Percentiles rank a stretch among this genome's conserved stretches.
These are phyloP conservation scores for Heterobasidion irregulare DNA, from an alignment of 1,284 basidiomycete species.

Conservation along the genomic window DNA sequence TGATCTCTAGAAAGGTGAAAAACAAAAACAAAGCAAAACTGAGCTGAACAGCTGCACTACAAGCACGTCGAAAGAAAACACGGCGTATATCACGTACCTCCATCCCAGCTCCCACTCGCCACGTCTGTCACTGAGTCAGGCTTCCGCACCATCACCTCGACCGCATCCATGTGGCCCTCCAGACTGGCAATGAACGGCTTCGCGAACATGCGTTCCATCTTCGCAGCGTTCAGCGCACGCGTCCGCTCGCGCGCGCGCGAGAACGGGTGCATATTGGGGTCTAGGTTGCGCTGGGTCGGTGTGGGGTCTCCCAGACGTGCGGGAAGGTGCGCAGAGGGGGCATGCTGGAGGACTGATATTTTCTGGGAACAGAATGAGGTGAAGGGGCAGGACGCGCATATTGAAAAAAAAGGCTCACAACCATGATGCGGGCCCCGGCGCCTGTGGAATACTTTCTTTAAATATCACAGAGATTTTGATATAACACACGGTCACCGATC, in stretches of 20 bases:
- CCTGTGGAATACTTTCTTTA: too few species aligned
- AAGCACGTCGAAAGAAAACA: background rate
- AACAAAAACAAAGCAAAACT: background rate
- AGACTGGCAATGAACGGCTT: conserved; percentile 91
- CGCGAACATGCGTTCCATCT: conserved; percentile 95
- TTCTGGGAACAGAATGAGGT: conserved; percentile 40
- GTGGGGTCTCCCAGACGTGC: conserved; percentile 71
- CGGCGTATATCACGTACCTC: conserved; percentile 47
- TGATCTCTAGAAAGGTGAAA: conserved; percentile 49
- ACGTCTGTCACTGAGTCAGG: conserved; percentile 72
- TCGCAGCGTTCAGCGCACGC: conserved; percentile 90
- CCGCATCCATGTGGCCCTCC: conserved; percentile 94
- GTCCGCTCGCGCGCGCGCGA: conserved; percentile 88
- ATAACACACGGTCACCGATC: background rate
- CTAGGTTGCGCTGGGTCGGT: conserved; percentile 86
- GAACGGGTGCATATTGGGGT: conserved; percentile 93
- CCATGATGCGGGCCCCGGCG: background rate
- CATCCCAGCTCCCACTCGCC: conserved; percentile 95
- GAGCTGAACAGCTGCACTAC: background rate
- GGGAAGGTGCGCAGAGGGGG: conserved; percentile 68
- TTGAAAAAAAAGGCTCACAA: background rate
- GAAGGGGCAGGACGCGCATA: background rate
- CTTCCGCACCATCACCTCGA: conserved; percentile 81
- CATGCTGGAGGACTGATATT: conserved; percentile 85
- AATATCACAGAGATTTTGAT: background rate